Evolutionary conservation across 2,329 filamentous ascomycete species (phyloP).

Genomic region (Aspergillus fijiensis): DNA sequence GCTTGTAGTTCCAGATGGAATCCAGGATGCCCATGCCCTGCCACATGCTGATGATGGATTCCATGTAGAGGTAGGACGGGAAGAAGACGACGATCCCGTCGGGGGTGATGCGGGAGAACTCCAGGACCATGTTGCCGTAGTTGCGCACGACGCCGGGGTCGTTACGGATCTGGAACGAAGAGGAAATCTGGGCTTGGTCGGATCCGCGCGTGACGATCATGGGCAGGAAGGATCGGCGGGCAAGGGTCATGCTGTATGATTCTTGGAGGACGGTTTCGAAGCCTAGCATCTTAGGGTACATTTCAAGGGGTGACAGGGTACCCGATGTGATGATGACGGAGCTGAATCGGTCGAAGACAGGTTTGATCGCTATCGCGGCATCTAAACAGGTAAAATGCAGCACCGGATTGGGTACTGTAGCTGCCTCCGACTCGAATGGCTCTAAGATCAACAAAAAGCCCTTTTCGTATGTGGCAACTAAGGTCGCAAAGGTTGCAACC

Average conservation of each 20-base stretch:
- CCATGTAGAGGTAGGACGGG: conserved; percentile 98
- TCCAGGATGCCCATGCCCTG: conserved; percentile 98
- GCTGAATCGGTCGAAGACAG: conserved; percentile 94
- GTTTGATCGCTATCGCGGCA: conserved; percentile 95
- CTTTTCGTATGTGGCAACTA: conserved; percentile 95
- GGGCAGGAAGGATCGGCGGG: conserved; percentile 88
- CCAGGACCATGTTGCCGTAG: conserved; percentile 87
- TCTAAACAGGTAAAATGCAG: conserved; percentile 96
- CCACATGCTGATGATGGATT: conserved; percentile 98
- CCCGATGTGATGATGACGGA: conserved; percentile 98
- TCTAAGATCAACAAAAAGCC: conserved; percentile 96
- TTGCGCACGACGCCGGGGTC: conserved; percentile 97
- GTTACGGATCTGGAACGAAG: conserved; percentile 90
- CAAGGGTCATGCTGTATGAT: conserved; percentile 95
- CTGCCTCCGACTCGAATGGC: conserved; percentile 91
- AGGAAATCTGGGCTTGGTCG: conserved; percentile 90
- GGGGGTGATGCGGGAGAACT: conserved; percentile 93
- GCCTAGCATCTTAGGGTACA: conserved; percentile 98
- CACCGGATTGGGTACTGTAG: conserved; percentile 94
- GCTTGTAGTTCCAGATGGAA: conserved; percentile 98
- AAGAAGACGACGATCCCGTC: conserved; percentile 99
- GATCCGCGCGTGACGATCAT: conserved; percentile 97
- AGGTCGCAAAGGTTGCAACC: conserved; percentile 93
- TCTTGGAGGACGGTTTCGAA: conserved; percentile 92
- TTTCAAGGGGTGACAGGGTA: conserved; percentile 93